Base-by-base conservation (phyloP, 257 asterid genomes). In the Oldenlandia corymbosa region DNA sequence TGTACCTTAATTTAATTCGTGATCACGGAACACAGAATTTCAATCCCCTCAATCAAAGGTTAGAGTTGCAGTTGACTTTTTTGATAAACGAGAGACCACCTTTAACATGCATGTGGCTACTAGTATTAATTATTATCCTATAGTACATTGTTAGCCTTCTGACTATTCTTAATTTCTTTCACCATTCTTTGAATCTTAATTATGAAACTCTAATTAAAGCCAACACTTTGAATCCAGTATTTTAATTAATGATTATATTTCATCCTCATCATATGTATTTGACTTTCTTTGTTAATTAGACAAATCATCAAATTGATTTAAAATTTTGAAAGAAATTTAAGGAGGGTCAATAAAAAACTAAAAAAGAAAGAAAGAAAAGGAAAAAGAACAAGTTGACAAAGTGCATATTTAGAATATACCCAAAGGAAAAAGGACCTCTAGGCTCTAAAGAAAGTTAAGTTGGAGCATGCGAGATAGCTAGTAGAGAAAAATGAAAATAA, bases 401-500 rank as follows among this genome's bases (percentile, higher is more conserved):
- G 21, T 54, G 23, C 2, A 30, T 5, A 23, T 18, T n/a, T n/a
- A n/a, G n/a, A n/a, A 47, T 23, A 47, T 47, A 6, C 52, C 52
- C 11, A 10, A 26, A 2, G 6, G 52, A 18, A 1, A 21, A 10
- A 26, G 80, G n/a, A n/a, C n/a, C n/a, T n/a, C n/a, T n/a, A n/a
- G n/a, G n/a, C n/a, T n/a, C 51, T 23, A 42, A 24, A 41, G n/a
- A 64, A 61, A 70, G 71, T 62, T 70, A 73, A 45, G 18, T 0
- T 18, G 7, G 52, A 4, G 52, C 11, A 21, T 7, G 52, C 52
- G 24, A 18, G 52, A 10, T 10, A 17, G 52, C 50, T 7, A 13
- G 50, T 5, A 34, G 37, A 34, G 37, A 3, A 34, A 7, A 34
- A 34, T n/a, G n/a, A n/a, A n/a, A n/a, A n/a, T n/a, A n/a, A n/a